A percentile compares a stretch with the other conserved stretches of the same genome.
Conservation (phyloP, 2,329 filamentous ascomycete genomes). For the Fusarium subtropicale region DNA sequence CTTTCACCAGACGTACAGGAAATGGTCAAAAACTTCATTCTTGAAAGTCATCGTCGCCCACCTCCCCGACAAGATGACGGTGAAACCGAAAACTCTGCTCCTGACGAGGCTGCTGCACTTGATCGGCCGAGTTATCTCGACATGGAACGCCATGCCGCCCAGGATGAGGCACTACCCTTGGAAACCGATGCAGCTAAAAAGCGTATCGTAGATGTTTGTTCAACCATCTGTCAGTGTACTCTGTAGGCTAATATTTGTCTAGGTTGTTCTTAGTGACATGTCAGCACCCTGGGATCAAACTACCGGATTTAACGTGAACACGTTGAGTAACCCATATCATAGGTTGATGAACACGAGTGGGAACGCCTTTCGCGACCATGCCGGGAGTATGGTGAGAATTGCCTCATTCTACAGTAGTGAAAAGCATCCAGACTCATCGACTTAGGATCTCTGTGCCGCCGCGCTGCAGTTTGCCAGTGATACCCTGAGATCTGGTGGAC, state of each 20-base stretch:
- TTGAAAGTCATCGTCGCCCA: conserved; percentile 60
- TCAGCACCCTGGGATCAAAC: conserved; percentile 93
- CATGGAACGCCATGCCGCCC: conserved; percentile 61
- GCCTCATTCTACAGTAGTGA: no score
- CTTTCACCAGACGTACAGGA: conserved; percentile 78
- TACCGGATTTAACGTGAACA: conserved; percentile 82
- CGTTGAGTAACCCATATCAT: conserved; percentile 92
- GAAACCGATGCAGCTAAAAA: conserved; percentile 41
- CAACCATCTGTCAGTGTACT: background rate
- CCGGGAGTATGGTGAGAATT: conserved; percentile 87
- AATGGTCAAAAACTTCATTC: conserved; percentile 81
- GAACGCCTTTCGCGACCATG: conserved; percentile 86
- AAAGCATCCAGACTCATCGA: background rate
- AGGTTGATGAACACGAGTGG: conserved; percentile 99
- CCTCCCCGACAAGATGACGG: conserved; percentile 10
- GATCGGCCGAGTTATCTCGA: conserved; percentile 73
- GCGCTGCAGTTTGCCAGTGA: conserved; percentile 88
- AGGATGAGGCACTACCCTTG: background rate
- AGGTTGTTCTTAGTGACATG: conserved; percentile 98
- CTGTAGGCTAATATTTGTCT: conserved; percentile 30
- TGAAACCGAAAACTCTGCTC: conserved; percentile 30
- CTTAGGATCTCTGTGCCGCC: conserved; percentile 87
- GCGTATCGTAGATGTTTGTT: conserved; percentile 75
- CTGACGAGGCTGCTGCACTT: conserved; percentile 44
- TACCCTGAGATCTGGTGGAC: conserved; percentile 82